Percentiles rank a stretch among this genome's conserved stretches.
These are phyloP conservation scores for Schoenoplectus triqueter DNA, from an alignment of 202 grass and related monocot species.

Conservation along the genomic window DNA sequence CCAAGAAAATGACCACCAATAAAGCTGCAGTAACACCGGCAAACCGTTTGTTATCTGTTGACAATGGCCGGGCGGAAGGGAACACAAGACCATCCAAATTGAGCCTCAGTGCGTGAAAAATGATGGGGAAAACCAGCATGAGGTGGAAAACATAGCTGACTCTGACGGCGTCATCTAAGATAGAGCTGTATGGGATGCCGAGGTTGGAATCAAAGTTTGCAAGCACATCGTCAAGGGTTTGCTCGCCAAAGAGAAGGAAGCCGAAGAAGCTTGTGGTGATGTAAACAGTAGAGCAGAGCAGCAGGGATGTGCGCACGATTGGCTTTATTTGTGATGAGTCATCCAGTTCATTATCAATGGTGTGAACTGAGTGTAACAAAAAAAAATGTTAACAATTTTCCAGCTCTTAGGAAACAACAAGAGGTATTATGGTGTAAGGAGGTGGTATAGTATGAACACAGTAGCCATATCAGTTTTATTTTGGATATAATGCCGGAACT, in stretches of 20 bases:
- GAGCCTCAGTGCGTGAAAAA: constrained; percentile 90
- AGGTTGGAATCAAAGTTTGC: constrained; percentile 92
- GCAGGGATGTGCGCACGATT: constrained; percentile 68
- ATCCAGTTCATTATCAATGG: constrained; percentile 82
- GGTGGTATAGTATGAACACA: background rate
- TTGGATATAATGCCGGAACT: background rate
- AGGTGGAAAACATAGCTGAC: constrained; percentile 88
- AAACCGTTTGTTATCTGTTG: constrained; percentile 77
- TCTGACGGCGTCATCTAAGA: constrained; percentile 80
- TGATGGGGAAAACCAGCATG: constrained; percentile 97
- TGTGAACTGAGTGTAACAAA: constrained; percentile 61
- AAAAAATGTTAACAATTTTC: background rate
- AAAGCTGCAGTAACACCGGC: constrained; percentile 54
- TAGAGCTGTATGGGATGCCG: constrained; percentile 79
- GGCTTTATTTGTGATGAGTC: constrained; percentile 84
- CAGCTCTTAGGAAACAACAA: background rate
- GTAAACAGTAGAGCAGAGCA: constrained; percentile 77
- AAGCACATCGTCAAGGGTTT: constrained; percentile 80
- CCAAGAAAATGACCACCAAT: constrained; percentile 72
- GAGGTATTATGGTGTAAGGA: background rate
- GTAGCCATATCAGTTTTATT: background rate
- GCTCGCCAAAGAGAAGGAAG: constrained; percentile 85
- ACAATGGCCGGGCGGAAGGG: constrained; percentile 54
- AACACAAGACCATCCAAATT: constrained; percentile 93
- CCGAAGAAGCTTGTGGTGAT: constrained; percentile 86